A percentile compares a stretch with the other conserved stretches of the same genome.
Evolutionary conservation across 768 basidiomycete species (phyloP).

Genomic region (Pulveroboletus sp.): DNA sequence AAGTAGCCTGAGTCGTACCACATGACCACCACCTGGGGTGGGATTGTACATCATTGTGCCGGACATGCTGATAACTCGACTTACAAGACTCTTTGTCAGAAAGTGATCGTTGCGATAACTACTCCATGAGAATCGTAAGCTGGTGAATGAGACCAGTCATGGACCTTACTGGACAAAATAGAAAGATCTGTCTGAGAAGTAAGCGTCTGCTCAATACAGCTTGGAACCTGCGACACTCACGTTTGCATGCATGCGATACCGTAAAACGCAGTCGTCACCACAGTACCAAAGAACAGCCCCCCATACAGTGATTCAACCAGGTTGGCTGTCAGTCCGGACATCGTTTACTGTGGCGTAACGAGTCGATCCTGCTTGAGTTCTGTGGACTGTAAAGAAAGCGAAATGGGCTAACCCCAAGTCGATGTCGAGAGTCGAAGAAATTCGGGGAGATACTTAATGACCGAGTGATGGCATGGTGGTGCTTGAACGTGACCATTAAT

Average conservation of each 20-base stretch:
- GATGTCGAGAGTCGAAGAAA: too few relatives aligned
- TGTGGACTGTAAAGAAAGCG: too few relatives aligned
- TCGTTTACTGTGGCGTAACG: too few relatives aligned
- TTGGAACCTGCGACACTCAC: neutral
- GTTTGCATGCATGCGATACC: slow-evolving; percentile 2
- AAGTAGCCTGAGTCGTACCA: neutral
- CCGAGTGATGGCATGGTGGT: too few relatives aligned
- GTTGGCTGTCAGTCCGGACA: too few relatives aligned
- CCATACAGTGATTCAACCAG: too few relatives aligned
- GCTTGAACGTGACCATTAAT: too few relatives aligned
- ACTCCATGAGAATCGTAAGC: neutral
- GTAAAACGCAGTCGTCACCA: neutral
- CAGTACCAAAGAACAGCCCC: too few relatives aligned
- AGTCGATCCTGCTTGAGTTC: too few relatives aligned
- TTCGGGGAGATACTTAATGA: too few relatives aligned
- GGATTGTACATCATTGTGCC: neutral
- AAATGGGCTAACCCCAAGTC: too few relatives aligned
- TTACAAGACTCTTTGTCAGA: neutral
- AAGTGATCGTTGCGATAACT: neutral
- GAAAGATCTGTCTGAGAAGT: neutral
- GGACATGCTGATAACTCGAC: neutral
- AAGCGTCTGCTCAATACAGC: neutral
- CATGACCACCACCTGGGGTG: neutral
- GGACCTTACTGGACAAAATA: neutral
- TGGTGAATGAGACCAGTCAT: neutral